Percentiles rank a stretch among this genome's conserved stretches.
phyloP scores from a whole-genome alignment of 495 filamentous ascomycete species.

The Choiromyces venosus region DNA sequence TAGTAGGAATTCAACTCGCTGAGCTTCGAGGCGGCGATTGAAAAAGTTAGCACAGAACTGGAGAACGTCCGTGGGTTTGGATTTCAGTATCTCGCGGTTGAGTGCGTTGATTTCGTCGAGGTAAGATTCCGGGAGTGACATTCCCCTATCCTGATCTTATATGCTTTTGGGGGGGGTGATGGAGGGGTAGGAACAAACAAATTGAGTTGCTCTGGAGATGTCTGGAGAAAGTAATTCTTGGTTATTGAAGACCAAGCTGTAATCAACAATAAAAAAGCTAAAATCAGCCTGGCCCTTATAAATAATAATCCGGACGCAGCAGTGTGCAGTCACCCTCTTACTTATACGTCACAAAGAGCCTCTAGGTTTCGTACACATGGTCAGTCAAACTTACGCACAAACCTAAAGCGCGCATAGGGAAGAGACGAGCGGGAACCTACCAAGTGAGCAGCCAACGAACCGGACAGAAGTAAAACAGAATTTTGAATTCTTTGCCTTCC shows the following conservation, averaged over 20 bases:
- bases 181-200: conserved; percentile 20
- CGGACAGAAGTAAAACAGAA: conserved; percentile 7
- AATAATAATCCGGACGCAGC: conserved; percentile 20
- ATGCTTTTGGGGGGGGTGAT: conserved; percentile 17
- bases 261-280: conserved; percentile 23
- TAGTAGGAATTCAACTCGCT: conserved; percentile 53
- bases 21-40: conserved; percentile 55
- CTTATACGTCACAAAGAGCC: conserved; percentile 33
- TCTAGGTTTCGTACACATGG: conserved; percentile 24
- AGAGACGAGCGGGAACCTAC: conserved; percentile 22
- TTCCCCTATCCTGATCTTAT: conserved; percentile 16
- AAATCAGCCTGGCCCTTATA: conserved; percentile 25
- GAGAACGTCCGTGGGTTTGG: conserved; percentile 55
- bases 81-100: conserved; percentile 52
- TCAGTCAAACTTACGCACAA: conserved; percentile 35
- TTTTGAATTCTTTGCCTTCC: conserved; percentile 26
- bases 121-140: conserved; percentile 54
- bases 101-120: conserved; percentile 56
- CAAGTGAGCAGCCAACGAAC: conserved; percentile 9
- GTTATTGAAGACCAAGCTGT: conserved; percentile 10
- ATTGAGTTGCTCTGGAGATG: conserved; percentile 15
- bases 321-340: conserved; percentile 32
- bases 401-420: conserved; percentile 20
- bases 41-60: conserved; percentile 67
- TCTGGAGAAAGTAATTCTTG: conserved; percentile 11